A percentile compares a stretch with the other conserved stretches of the same genome.
Conservation (phyloP, 2,329 filamentous ascomycete genomes). For the Aureobasidium sp. region DNA sequence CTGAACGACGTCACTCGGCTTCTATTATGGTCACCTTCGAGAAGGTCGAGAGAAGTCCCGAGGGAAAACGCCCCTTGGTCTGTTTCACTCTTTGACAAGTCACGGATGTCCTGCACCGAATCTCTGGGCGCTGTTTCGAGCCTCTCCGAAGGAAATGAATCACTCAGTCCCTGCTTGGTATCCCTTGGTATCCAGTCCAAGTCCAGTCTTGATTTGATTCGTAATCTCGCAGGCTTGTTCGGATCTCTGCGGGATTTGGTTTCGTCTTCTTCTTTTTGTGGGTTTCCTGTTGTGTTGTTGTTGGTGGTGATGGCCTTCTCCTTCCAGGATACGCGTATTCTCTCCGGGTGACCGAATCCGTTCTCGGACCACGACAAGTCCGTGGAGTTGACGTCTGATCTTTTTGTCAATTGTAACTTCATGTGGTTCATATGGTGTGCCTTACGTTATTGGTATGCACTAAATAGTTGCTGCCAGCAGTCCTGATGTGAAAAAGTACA, state of each 20-base stretch:
- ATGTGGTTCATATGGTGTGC: not conserved
- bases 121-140: slow-evolving; percentile 9
- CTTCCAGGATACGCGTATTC: not conserved
- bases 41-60: slow-evolving; percentile 7
- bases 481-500: not conserved
- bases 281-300: not conserved
- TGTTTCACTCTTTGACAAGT: slow-evolving; percentile 9
- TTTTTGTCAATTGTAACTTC: not conserved
- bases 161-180: not conserved
- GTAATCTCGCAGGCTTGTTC: not conserved
- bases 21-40: slow-evolving; percentile 1
- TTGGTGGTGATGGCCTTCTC: not conserved
- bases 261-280: not conserved
- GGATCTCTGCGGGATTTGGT: not conserved
- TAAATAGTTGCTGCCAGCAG: not conserved
- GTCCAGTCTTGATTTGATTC: slow-evolving; percentile 2
- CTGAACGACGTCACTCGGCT: not conserved
- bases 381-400: slow-evolving; percentile 1
- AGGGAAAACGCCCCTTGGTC: slow-evolving; percentile 3
- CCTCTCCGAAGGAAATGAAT: slow-evolving; percentile 5
- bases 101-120: slow-evolving; percentile 4
- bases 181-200: too few relatives aligned
- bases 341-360: not conserved
- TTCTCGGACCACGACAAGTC: slow-evolving; percentile 2
- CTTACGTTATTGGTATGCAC: not conserved